Evolutionary conservation across 371 early-diverging fungal genomes (phyloP), one percentile per base, ranked within the genome.

Genomic region (Mortierella sp.): DNA sequence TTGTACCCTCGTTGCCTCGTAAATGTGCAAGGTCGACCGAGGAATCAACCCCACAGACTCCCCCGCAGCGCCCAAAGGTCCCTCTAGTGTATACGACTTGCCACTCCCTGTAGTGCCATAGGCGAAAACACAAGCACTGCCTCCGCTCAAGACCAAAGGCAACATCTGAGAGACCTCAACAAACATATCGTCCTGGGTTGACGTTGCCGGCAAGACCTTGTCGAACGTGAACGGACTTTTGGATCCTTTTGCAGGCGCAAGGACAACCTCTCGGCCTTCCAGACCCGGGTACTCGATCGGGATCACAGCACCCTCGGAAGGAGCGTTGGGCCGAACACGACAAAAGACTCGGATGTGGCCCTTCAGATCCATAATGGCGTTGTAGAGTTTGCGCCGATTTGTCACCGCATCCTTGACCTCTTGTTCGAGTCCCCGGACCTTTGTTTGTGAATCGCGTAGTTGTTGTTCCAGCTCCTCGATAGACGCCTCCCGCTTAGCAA

Each of bases 31-130:
- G 19, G 97, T 93, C 0, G 96, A 93, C 31, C 96, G 91, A 58
- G 97, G 96, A 73, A 98, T 96, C 91, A 98, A 88, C 74, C 47
- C 85, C 81, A 41, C 86, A 79, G 31, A 79, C 77, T 0, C 93
- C 31, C 34, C 63, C n/a, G 70, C 31, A 9, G n/a, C 13, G 19
- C 45, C 45, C 34, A 29, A 7, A 1, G 91, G 87, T 16, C 94
- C 95, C 82, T 93, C 92, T 93, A 95, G 94, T 0, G 95, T 94
- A 71, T 88, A 91, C 3, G 94, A 92, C 85, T 99, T 99, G 58
- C 99, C 99, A 79, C 95, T 94, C 2, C 99, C 98, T 6, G 99
- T 99, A 87, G 99, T 98, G 0, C 99, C 99, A 87, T 99, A 99
- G 16, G 99, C 99, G 88, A 99, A 98, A 45, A 99, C 96, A 85